Base-by-base conservation (phyloP, 768 basidiomycete genomes). In the Pleurotus pulmonarius region DNA sequence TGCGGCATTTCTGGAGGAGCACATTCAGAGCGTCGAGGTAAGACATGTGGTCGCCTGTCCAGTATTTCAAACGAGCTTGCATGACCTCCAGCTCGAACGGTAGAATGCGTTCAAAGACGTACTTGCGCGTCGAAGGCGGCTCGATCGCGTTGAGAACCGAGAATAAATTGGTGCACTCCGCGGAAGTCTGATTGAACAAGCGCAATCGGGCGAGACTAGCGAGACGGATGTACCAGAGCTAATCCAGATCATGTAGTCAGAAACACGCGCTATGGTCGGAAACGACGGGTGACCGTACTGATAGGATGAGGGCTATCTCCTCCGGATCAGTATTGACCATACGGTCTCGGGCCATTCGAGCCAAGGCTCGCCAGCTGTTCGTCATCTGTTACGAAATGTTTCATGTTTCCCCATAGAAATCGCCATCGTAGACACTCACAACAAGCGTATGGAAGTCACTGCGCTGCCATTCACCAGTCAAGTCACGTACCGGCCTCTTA, bases 151-250 rank as follows among this genome's bases (percentile, higher is more conserved):
- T 79, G 46, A 93, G 80, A 22, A 86, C 85, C 15, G 81, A 71
- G 68, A 90, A 93, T 20, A 94, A 78, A 70, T 91, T 91, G 8
- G 82, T 85, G 67, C 87, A 88, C 71, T 94, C 91, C 20, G 89
- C 88, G 1, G 88, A 81, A n/a, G 86, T 86, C 67, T 94, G 91
- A 66, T 92, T 92, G 75, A 87, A 92, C 46, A 94, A 81, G 46
- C 91, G 85, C 45, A 94, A 79, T 15, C 91, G 86, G 45, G 91
- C 83, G 25, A 94, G 82, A 55, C 83, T 83, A 24, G 88, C 83
- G 5, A 94, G 79, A 5, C 91, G 89, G 46, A 93, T 83, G 64
- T 87, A 88, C 91, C 91, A 94, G 25, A 92, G 81, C 89, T 92
- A 24, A 16, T 20, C 38, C 39, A 52, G 51, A 41, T 15, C 34